Evolutionary conservation across 345 rosid genomes (phyloP).

Genomic region (Camelina neglecta): DNA sequence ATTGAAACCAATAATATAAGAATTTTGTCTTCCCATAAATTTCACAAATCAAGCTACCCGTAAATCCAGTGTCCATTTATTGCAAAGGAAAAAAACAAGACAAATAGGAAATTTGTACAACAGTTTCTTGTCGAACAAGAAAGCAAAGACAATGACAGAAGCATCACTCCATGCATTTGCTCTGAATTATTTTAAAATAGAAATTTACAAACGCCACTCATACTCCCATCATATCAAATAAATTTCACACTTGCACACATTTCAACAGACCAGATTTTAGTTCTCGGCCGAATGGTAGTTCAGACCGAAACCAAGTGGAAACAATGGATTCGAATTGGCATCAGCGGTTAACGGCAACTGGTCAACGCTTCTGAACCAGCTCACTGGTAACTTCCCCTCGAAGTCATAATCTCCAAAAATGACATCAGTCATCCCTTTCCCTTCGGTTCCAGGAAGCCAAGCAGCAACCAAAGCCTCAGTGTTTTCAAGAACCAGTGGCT

Average conservation of each 20-base stretch:
- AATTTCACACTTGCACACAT: no score
- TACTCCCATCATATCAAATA: no score
- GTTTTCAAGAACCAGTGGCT: conserved; percentile 58
- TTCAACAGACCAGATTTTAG: neutral
- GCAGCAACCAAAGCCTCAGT: conserved; percentile 73
- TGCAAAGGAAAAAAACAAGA: neutral
- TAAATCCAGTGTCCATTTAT: neutral
- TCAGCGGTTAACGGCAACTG: conserved; percentile 40
- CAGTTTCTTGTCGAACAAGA: conserved; percentile 2
- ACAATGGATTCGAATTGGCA: conserved; percentile 56
- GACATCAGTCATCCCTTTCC: conserved; percentile 68
- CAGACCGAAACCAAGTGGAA: conserved; percentile 64
- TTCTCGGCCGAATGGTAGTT: neutral
- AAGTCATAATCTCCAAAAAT: conserved; percentile 72
- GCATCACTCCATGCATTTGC: neutral
- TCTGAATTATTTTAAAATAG: neutral
- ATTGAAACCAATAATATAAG: neutral
- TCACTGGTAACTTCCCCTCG: conserved; percentile 64
- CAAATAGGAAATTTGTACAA: neutral
- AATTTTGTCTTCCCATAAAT: neutral
- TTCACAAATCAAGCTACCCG: neutral
- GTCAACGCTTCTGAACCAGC: conserved; percentile 63
- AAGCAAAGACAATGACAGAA: neutral
- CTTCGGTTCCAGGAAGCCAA: conserved; percentile 90
- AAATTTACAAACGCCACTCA: conserved; percentile 3